These are phyloP conservation scores for Suaeda aralocaspica DNA, from an alignment of 148 eudicot species.

Conservation along the genomic window DNA sequence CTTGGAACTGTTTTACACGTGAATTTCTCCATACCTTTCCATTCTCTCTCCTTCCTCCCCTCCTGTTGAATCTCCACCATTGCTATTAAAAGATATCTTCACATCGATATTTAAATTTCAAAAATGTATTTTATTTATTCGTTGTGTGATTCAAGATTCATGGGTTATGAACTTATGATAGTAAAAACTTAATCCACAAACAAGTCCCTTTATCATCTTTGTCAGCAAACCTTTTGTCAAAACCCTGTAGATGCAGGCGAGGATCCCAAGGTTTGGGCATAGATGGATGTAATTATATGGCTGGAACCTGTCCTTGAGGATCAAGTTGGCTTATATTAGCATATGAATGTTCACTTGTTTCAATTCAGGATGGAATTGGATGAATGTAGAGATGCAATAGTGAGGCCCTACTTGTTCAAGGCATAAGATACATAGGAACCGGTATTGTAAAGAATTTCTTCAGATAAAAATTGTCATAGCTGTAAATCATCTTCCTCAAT, in stretches of 20 bases:
- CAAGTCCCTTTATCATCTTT: neutral
- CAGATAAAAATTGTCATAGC: no score
- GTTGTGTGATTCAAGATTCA: neutral
- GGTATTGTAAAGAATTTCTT: no score
- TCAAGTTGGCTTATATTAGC: no score
- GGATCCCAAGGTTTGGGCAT: neutral
- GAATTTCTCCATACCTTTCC: neutral
- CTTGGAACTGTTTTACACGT: neutral
- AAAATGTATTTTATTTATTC: neutral
- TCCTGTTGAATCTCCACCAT: neutral
- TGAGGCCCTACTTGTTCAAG: no score
- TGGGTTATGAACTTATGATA: neutral
- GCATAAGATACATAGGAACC: no score
- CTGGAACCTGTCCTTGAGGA: neutral
- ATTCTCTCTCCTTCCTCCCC: neutral
- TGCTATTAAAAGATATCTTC: neutral
- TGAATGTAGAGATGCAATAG: no score
- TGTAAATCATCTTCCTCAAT: no score
- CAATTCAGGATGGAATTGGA: no score
- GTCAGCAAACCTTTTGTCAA: neutral
- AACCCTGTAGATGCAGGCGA: neutral
- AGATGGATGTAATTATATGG: neutral
- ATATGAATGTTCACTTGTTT: no score
- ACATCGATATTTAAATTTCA: neutral
- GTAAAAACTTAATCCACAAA: neutral